Evolutionary conservation across 2,329 filamentous ascomycete species (phyloP), one percentile per base, ranked within the genome.

Genomic region (Trichoderma koningii): DNA sequence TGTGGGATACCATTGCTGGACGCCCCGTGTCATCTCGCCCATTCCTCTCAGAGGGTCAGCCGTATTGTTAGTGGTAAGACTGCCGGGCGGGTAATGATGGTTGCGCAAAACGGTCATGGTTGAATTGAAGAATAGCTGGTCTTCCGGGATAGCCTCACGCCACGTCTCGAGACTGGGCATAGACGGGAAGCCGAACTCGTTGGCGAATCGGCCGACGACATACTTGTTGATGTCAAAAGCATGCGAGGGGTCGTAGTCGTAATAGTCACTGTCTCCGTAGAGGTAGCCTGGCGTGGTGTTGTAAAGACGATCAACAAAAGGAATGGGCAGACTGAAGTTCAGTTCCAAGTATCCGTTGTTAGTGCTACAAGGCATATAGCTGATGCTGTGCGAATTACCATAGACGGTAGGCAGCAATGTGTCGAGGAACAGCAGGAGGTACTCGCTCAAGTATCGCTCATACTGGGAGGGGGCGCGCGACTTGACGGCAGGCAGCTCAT

Each of bases 151-250:
- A 5, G 56, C 56, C 19, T 60, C 56, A 12, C 56, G 56, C 56
- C 56, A 60, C 15, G 56, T 50, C 56, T 60, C 56, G 21, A 60
- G 45, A 10, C 56, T 60, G 7, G 56, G 56, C 56, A 60, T 60
- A 10, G 56, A 60, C 21, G 48, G 56, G 30, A 60, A 60, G 17
- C 56, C 56, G 5, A 60, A 60, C 15, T 60, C 56, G 26, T 60
- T 60, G 15, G 56, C 56, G 21, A 60, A 60, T 26, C 56, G 15
- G 6, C 56, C 56, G 19, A 48, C 44, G n/a, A 60, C 44, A 14
- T 60, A 60, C 5, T 60, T 47, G 30, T 60, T 60, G 30, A 60
- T 60, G 4, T 60, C 34, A 9, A 50, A 60, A 7, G 56, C 56
- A 2, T 60, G 30, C 3, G 56, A 45, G n/a, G 56, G 44, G 26